Conservation (phyloP, 768 basidiomycete genomes). For the Amanita polypyramis region DNA sequence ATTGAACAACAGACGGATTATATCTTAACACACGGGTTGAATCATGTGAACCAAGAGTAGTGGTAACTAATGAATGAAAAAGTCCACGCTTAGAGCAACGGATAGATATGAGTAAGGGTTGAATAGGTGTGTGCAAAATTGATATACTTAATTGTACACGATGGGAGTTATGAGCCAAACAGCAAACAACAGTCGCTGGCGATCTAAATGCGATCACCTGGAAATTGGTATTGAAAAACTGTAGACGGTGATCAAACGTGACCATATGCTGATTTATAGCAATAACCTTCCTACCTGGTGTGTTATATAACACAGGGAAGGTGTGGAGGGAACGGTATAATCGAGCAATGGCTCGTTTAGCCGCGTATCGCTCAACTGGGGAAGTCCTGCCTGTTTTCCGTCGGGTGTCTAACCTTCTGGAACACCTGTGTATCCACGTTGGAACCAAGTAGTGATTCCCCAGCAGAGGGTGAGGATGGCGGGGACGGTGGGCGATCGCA, state of each 20-base stretch:
- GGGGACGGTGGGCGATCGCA: conserved; percentile 37
- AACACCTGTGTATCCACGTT: conserved; percentile 11
- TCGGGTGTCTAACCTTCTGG: conserved; percentile 12
- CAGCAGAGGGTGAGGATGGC: conserved; percentile 28
- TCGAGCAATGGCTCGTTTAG: not conserved
- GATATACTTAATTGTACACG: conserved; percentile 7
- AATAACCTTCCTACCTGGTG: conserved; percentile 1
- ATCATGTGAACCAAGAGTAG: not conserved
- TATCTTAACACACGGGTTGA: not conserved
- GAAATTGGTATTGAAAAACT: conserved; percentile 1
- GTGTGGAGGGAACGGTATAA: too few relatives aligned
- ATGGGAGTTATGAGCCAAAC: conserved; percentile 1
- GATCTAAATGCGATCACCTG: conserved; percentile 4
- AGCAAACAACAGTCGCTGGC: not conserved
- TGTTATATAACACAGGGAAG: not conserved
- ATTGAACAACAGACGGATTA: not conserved
- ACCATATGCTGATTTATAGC: not conserved
- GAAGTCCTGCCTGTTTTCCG: conserved; percentile 7
- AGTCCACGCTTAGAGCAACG: not conserved
- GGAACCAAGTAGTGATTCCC: conserved; percentile 27
- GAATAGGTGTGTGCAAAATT: conserved; percentile 3
- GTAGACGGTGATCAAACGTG: not conserved
- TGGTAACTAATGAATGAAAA: not conserved
- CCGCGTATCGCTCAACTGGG: not conserved
- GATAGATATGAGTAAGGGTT: not conserved